Conservation (phyloP, 352 stramenopile genomes). For the Nothophytophthora sp. region DNA sequence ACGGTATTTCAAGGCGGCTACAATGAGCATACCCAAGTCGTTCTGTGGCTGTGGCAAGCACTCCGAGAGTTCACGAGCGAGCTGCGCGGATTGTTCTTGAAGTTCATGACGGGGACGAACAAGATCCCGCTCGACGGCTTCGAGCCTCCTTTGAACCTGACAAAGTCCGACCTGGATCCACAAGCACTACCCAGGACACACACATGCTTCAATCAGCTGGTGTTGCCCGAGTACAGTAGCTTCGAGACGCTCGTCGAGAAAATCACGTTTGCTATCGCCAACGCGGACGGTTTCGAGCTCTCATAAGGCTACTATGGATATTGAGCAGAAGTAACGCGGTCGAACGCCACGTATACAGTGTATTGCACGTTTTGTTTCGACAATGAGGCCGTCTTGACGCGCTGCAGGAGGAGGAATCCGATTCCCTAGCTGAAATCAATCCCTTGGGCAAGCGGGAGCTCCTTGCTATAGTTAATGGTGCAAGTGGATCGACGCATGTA, state of each 20-base stretch:
- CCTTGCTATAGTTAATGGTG: conserved; percentile 94
- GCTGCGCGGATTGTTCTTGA: conserved; percentile 67
- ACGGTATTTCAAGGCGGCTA: conserved; percentile 86
- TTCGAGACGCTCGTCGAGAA: conserved; percentile 73
- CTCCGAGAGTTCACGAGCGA: conserved; percentile 67
- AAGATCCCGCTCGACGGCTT: conserved; percentile 87
- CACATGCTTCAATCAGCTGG: conserved; percentile 91
- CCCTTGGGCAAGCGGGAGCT: conserved; percentile 90
- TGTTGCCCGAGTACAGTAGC: conserved; percentile 77
- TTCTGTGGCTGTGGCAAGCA: conserved; percentile 87
- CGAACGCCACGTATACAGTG: neutral
- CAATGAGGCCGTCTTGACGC: conserved; percentile 6
- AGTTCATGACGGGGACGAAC: conserved; percentile 86
- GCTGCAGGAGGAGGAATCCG: neutral
- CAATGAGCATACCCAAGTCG: conserved; percentile 66
- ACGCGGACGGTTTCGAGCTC: conserved; percentile 81
- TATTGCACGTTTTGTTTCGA: conserved; percentile 8
- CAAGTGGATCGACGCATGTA: conserved; percentile 95
- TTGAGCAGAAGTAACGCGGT: neutral
- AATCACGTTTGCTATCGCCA: conserved; percentile 76
- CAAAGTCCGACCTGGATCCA: conserved; percentile 71
- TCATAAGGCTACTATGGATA: conserved; percentile 34
- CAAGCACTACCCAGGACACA: conserved; percentile 73
- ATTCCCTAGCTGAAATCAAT: conserved; percentile 87
- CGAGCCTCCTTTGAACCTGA: conserved; percentile 85